Base-by-base conservation (phyloP, 1,284 basidiomycete genomes). In the Pisolithus thermaeus region DNA sequence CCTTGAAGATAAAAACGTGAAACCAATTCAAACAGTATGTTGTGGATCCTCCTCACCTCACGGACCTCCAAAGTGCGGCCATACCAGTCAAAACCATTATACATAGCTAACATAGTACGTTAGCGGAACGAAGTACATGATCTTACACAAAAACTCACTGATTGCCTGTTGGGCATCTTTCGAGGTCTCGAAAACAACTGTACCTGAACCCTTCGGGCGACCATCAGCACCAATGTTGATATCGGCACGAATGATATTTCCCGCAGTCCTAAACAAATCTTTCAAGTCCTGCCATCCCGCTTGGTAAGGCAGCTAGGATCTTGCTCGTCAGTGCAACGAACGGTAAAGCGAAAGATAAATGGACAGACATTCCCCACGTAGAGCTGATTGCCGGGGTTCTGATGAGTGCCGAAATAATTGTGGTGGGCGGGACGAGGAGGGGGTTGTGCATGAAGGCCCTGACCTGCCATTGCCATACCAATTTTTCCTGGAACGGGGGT, bases 281-380 rank as follows among this genome's bases (percentile, higher is more conserved):
- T 98, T 99, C 53, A 99, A 77, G 67, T 99, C 96, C 70, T 99
- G 96, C 96, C 96, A 99, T 38, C 92, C 92, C 30, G 93, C 93
- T 70, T 94, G 92, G 64, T 91, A 91, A 1, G 95, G 96, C 22
- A 97, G 71, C 93, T 97, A 61, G 57, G 57, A 23, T 35, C 43
- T 7, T 32, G 22, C 32, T 35, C 11, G 39, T 58, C 22, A 53
- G 49, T 37, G 58, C 51, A 22, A 16, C 11, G 12, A 43, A 51
- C 6, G 53, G 50, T 18, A 16, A 22, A 37, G 30, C n/a, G 22
- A 22, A 8, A 39, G 41, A 3, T 51, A 39, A 18, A 20, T 23
- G 9, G 12, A 73, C 85, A 64, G 60, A 94, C 91, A 67, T 96
- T 96, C 51, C 90, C 90, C 61, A 97, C 85, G 58, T 94, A 97